phyloP scores from a whole-genome alignment of 2,329 filamentous ascomycete species.

The Xylogone sp. region DNA sequence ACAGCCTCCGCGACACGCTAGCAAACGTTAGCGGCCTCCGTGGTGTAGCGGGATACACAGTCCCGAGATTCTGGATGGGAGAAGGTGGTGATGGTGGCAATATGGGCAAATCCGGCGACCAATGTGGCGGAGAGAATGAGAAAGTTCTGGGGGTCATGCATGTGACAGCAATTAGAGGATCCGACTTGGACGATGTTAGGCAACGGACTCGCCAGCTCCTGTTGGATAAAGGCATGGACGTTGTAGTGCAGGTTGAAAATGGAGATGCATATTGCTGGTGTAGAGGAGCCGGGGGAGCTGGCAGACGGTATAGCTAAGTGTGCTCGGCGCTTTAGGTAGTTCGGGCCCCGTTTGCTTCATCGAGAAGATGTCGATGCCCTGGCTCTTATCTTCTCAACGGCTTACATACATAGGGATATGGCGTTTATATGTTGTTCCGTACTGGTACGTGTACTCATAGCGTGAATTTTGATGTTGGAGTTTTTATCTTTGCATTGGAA shows the following conservation, averaged over 20 bases:
- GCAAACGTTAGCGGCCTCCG: constrained; percentile 77
- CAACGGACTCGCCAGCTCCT: constrained; percentile 73
- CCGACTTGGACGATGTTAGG: constrained; percentile 78
- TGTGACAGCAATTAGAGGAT: constrained; percentile 68
- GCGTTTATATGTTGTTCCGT: neutral
- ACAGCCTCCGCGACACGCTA: constrained; percentile 79
- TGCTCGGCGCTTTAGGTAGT: no score
- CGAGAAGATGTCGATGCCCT: no score
- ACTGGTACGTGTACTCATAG: constrained; percentile 5
- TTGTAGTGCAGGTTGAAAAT: constrained; percentile 85
- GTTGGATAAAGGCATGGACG: constrained; percentile 67
- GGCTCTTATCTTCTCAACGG: neutral
- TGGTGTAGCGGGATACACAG: constrained; percentile 81
- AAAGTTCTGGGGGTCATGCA: constrained; percentile 81
- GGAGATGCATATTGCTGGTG: constrained; percentile 67
- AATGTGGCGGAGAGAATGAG: constrained; percentile 32
- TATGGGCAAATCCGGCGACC: constrained; percentile 26
- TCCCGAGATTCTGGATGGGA: constrained; percentile 90
- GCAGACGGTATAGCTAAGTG: neutral
- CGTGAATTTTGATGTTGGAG: no score
- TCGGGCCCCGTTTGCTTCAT: no score
- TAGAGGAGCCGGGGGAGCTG: constrained; percentile 24
- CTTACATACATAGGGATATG: neutral
- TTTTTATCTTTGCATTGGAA: no score
- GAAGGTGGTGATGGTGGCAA: constrained; percentile 51